Percentiles rank a stretch among this genome's conserved stretches.
These are phyloP conservation scores for Carpinus fangiana DNA, from an alignment of 306 rosid species.

Conservation along the genomic window DNA sequence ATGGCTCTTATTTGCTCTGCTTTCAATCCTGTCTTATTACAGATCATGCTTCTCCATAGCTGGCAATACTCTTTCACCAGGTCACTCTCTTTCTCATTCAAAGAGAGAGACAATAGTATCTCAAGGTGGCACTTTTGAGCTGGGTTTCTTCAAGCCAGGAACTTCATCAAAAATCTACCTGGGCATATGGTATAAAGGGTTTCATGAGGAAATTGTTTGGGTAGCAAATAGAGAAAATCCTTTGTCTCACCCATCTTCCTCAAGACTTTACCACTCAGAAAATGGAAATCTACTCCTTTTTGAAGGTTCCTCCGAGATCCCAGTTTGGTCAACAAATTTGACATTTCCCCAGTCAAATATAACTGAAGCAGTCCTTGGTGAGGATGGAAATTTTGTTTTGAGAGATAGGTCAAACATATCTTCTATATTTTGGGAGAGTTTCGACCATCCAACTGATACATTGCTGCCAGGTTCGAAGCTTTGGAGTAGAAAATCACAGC, in stretches of 20 bases:
- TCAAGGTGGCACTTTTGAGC: not conserved
- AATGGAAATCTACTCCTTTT: not conserved
- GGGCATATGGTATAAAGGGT: not conserved
- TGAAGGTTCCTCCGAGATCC: not conserved
- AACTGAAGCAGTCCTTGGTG: not conserved
- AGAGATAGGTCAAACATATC: too few species aligned
- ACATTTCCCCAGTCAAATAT: not conserved
- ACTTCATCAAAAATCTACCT: not conserved
- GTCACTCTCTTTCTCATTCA: too few species aligned
- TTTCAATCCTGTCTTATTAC: too few species aligned
- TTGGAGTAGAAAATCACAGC: conserved; percentile 31
- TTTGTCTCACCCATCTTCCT: not conserved
- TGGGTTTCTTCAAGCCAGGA: not conserved
- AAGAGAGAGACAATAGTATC: too few species aligned
- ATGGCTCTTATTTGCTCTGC: too few species aligned
- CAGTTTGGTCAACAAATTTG: not conserved
- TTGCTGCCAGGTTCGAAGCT: conserved; percentile 41
- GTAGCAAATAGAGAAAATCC: conserved; percentile 1
- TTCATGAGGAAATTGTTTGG: not conserved
- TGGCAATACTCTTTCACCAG: too few species aligned
- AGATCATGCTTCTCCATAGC: too few species aligned
- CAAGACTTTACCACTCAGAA: not conserved
- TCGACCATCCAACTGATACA: not conserved
- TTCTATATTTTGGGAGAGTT: too few species aligned
- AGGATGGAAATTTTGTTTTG: not conserved